These are phyloP conservation scores for Syzygium aqueum DNA, from an alignment of 345 rosid genomes.

Conservation along the genomic window DNA sequence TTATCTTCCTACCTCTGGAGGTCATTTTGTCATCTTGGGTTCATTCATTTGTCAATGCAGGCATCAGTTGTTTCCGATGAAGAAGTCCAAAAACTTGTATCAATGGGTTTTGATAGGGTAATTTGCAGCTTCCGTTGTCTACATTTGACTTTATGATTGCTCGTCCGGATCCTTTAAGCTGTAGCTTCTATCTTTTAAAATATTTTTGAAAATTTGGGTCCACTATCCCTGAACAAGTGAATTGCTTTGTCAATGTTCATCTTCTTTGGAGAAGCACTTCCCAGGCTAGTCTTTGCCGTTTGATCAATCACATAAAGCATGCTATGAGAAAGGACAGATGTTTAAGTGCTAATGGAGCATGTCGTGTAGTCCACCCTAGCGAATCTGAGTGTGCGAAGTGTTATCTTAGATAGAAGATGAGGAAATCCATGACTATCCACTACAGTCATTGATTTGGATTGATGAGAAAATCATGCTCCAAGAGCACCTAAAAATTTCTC, in stretches of 20 bases:
- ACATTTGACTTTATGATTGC: background rate
- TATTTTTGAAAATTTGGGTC: background rate
- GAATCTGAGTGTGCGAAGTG: background rate
- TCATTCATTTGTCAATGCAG: constrained; percentile 14
- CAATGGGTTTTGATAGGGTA: constrained; percentile 97
- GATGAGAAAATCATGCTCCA: background rate
- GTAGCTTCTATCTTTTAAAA: background rate
- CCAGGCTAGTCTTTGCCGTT: background rate
- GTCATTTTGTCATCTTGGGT: background rate
- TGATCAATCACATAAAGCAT: background rate
- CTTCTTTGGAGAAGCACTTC: background rate
- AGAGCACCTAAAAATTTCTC: background rate
- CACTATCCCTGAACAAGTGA: background rate
- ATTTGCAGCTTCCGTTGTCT: background rate
- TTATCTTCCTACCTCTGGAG: background rate
- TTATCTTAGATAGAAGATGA: background rate
- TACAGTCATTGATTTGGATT: background rate
- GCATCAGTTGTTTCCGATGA: constrained; percentile 44
- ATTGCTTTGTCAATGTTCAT: background rate
- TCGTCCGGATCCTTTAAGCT: background rate
- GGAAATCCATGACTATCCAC: background rate
- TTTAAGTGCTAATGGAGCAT: background rate
- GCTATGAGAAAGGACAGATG: background rate
- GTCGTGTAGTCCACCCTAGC: background rate
- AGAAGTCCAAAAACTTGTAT: constrained; percentile 68